phyloP scores from a whole-genome alignment of 73 alveolate genomes.

The Paraurostyla sp. region DNA sequence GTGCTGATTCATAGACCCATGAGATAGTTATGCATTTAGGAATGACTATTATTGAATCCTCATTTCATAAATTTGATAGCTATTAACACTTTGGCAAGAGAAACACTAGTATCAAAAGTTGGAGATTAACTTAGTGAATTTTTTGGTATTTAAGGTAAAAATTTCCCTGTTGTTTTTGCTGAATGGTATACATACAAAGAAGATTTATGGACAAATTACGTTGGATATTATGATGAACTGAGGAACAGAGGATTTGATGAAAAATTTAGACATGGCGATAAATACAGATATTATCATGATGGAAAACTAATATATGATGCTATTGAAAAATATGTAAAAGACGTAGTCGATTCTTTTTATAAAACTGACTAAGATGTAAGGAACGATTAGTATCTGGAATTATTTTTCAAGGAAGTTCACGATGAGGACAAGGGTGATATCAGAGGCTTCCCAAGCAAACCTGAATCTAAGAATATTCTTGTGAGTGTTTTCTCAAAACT shows the following conservation, averaged over 20 bases:
- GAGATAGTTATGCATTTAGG: slow-evolving; percentile 34
- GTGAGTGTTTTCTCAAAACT: background rate
- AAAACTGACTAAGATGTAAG: background rate
- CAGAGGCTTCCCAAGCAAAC: slow-evolving; percentile 16
- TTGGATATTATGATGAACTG: slow-evolving; percentile 25
- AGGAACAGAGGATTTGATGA: background rate
- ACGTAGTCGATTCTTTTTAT: background rate
- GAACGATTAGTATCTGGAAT: background rate
- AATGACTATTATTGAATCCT: background rate
- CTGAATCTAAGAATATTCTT: background rate
- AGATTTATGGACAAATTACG: background rate
- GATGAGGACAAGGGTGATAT: slow-evolving; percentile 29
- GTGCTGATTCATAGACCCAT: slow-evolving; percentile 24
- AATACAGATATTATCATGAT: background rate
- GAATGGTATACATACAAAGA: background rate
- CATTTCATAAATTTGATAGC: slow-evolving; percentile 16
- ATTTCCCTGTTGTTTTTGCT: slow-evolving; percentile 5
- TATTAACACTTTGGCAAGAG: slow-evolving; percentile 12
- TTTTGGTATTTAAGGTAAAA: background rate
- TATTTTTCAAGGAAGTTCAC: slow-evolving; percentile 7
- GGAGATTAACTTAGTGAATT: slow-evolving; percentile 19
- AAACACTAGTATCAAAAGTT: background rate
- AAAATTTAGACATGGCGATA: slow-evolving; percentile 18
- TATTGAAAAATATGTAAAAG: background rate
- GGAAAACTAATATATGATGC: slow-evolving; percentile 19